Conservation (phyloP, 495 filamentous ascomycete genomes). For the Penicillium fimorum region DNA sequence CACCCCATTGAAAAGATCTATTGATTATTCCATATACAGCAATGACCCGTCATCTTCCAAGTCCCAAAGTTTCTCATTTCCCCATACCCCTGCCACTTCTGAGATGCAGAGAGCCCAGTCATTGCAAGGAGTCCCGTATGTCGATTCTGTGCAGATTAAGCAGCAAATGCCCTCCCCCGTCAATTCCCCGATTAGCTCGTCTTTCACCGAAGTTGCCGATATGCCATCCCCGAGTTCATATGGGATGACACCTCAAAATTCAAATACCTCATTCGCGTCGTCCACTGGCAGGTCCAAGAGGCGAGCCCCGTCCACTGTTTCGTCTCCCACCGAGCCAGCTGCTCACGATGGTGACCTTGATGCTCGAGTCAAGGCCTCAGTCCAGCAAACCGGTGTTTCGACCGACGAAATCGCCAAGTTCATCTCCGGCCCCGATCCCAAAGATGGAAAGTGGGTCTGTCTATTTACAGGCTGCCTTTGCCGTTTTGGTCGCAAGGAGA, state of each 20-base stretch:
- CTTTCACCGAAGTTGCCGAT: conserved; percentile 47
- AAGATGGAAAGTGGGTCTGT: conserved; percentile 80
- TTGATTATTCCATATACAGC: conserved; percentile 40
- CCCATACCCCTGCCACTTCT: conserved; percentile 35
- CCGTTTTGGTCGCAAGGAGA: conserved; percentile 89
- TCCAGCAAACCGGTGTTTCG: conserved; percentile 75
- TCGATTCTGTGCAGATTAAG: conserved; percentile 36
- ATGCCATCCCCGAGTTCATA: conserved; percentile 41
- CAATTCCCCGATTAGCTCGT: conserved; percentile 45
- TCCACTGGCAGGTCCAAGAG: conserved; percentile 18
- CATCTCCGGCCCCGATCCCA: conserved; percentile 75
- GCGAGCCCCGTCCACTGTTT: conserved; percentile 12
- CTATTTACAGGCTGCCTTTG: conserved; percentile 77
- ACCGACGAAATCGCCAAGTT: conserved; percentile 81
- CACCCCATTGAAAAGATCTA: conserved; percentile 46
- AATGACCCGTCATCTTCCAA: conserved; percentile 36
- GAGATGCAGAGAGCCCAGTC: conserved; percentile 52
- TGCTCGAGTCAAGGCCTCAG: conserved; percentile 48
- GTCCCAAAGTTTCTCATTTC: conserved; percentile 33
- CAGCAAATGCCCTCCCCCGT: conserved; percentile 51
- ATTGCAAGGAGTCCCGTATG: conserved; percentile 41
- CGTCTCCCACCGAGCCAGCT: conserved; percentile 35
- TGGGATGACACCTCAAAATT: conserved; percentile 26
- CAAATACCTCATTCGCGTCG: conserved; percentile 32
- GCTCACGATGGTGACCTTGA: conserved; percentile 49